Conservation (phyloP, 2,329 filamentous ascomycete genomes). For the Xylariaceae sp. region DNA sequence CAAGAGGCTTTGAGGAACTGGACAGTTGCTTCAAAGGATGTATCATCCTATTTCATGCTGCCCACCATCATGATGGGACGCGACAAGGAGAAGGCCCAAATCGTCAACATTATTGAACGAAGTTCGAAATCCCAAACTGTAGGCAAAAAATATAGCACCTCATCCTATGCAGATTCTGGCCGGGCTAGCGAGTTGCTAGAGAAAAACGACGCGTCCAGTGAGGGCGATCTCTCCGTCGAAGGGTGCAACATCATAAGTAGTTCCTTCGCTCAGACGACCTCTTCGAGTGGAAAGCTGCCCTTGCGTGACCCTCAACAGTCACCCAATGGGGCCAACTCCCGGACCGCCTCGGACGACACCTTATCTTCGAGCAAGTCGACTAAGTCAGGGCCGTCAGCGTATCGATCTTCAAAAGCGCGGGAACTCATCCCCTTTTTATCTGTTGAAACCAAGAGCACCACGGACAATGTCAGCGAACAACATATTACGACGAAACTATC, state of each 20-base stretch:
- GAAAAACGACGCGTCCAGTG: constrained; percentile 51
- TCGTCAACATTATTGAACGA: constrained; percentile 71
- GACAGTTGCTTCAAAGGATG: constrained; percentile 74
- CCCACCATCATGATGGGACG: constrained; percentile 78
- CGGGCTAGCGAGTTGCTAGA: constrained; percentile 48
- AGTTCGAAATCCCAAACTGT: constrained; percentile 61
- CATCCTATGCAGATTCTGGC: constrained; percentile 48
- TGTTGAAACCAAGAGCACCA: constrained; percentile 43
- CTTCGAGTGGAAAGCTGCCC: constrained; percentile 38
- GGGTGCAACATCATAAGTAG: constrained; percentile 45
- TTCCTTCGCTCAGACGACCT: constrained; percentile 44
- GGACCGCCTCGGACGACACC: constrained; percentile 38
- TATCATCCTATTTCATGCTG: constrained; percentile 87
- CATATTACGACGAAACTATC: constrained; percentile 39
- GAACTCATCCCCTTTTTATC: constrained; percentile 50
- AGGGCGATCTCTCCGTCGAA: constrained; percentile 54
- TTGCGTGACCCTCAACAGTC: constrained; percentile 40
- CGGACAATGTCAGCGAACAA: constrained; percentile 43
- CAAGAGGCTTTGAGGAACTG: constrained; percentile 65
- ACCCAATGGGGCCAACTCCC: constrained; percentile 27
- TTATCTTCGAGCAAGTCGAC: constrained; percentile 43
- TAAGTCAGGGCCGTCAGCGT: constrained; percentile 36
- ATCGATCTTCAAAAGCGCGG: constrained; percentile 42
- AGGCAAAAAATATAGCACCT: constrained; percentile 38
- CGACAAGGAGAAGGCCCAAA: constrained; percentile 61